Base-by-base conservation (phyloP, 495 filamentous ascomycete genomes). In the Glarea lozoyensis region DNA sequence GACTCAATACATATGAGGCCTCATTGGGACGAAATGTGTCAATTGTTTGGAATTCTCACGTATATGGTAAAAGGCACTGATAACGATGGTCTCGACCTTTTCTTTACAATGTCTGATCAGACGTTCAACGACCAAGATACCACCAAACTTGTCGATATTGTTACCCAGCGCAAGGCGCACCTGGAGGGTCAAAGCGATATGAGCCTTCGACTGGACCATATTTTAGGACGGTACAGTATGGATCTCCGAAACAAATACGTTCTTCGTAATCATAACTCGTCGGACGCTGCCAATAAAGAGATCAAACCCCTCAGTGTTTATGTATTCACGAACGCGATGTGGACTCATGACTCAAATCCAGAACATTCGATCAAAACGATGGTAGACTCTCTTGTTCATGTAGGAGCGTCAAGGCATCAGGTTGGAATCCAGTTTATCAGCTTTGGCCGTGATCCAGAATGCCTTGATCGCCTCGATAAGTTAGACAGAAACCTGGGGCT, bases 291-390 rank as follows among this genome's bases (percentile, higher is more conserved):
- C n/a, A n/a, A n/a, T n/a, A n/a, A n/a, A n/a, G n/a, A n/a, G n/a
- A n/a, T n/a, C n/a, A n/a, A n/a, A n/a, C n/a, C n/a, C n/a, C 27
- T 46, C 16, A 46, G 34, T 20, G 23, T 46, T n/a, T 46, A 46
- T 39, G 34, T 46, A 34, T 46, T 46, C 24, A 46, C 43, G 24
- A 29, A 46, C 40, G 43, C 35, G 4, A 22, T 31, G 6, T 46
- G 43, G 43, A 46, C 34, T 22, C 43, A n/a, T 9, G 9, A 11
- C 1, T 46, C 23, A 10, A 21, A 46, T 20, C 30, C 34, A 15
- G 36, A 31, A 31, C 43, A 34, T 6, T 34, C 43, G 9, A 46
- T 46, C 32, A 17, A 39, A 17, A 40, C 21, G 15, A 46, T 46
- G 34, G 36, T 40, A n/a, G 27, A 39, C 2, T 21, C 21, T 31